Evolutionary conservation across 2,329 filamentous ascomycete species (phyloP), one percentile per base, ranked within the genome.

Genomic region (Eutypella sp.): DNA sequence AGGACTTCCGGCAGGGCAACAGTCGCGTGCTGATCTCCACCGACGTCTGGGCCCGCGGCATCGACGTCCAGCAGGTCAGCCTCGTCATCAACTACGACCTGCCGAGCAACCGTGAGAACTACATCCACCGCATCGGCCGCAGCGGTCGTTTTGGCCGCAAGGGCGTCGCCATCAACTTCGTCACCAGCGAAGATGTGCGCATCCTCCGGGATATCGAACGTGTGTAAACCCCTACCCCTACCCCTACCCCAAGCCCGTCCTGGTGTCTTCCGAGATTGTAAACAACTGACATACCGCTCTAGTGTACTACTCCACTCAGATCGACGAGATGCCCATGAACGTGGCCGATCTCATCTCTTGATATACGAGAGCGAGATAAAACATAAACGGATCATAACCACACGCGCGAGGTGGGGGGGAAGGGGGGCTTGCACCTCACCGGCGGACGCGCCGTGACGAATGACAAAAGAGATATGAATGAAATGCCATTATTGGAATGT

Each of bases 41-140:
- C 1, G 93, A 99, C 66, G 90, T 99, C 38, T 95, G 92, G 90
- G 93, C 93, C 47, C 87, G 93, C 66, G 93, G 93, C 73, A 99
- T 99, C 69, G 93, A 99, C 65, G 93, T 99, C 41, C 93, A 99
- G 72, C 93, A 99, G 69, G 93, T 99, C 59, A 95, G 88, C 50
- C 75, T 99, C 62, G 93, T 99, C 51, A 99, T 99, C 78, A 99
- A 99, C 76, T 99, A 99, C 69, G 93, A 99, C 67, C 76, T 99
- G 48, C 93, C 93, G 3, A 93, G 87, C 71, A 97, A 99, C 71
- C 90, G 93, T 78, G 93, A 99, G 73, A 99, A 99, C 75, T 99
- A 99, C 71, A 97, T 99, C 69, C 93, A 99, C 75, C 86, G 93
- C 59, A 99, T 99, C 60, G 93, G 93, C 65, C 84, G 93, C 65